Percentiles rank a stretch among this genome's conserved stretches.
These are phyloP conservation scores for Fusarium pininemorale DNA, from an alignment of 2,329 filamentous ascomycete genomes.

Conservation along the genomic window DNA sequence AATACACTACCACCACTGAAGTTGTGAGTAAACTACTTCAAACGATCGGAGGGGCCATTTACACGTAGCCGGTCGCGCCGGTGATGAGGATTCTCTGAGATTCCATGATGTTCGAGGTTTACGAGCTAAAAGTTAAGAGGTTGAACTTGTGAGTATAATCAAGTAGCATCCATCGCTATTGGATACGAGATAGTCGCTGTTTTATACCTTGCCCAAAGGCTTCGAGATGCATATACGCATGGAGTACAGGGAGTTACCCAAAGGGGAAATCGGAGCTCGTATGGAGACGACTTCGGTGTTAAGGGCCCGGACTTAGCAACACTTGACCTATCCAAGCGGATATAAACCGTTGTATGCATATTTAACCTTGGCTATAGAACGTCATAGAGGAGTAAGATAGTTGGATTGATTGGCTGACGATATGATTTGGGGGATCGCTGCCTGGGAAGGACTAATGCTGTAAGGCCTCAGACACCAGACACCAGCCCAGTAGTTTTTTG, in stretches of 20 bases:
- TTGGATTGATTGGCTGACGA: accelerated
- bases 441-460: not conserved
- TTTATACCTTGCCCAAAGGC: not conserved
- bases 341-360: not conserved
- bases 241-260: not conserved
- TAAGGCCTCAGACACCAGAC: not conserved
- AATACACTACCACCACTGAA: constrained; percentile 5
- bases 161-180: accelerated
- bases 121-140: not conserved
- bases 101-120: not conserved
- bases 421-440: too few relatives aligned
- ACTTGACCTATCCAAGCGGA: not conserved
- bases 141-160: not conserved
- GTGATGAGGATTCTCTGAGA: not conserved
- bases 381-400: too few relatives aligned
- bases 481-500: not conserved
- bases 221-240: not conserved
- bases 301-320: constrained; percentile 1
- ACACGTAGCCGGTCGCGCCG: constrained; percentile 12
- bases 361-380: accelerated
- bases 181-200: too few relatives aligned
- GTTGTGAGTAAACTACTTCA: not conserved
- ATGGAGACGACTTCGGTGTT: not conserved
- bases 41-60: accelerated
- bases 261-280: not conserved